These are phyloP conservation scores for Neospermospora avenae DNA, from an alignment of 2,329 filamentous ascomycete genomes.

Conservation along the genomic window DNA sequence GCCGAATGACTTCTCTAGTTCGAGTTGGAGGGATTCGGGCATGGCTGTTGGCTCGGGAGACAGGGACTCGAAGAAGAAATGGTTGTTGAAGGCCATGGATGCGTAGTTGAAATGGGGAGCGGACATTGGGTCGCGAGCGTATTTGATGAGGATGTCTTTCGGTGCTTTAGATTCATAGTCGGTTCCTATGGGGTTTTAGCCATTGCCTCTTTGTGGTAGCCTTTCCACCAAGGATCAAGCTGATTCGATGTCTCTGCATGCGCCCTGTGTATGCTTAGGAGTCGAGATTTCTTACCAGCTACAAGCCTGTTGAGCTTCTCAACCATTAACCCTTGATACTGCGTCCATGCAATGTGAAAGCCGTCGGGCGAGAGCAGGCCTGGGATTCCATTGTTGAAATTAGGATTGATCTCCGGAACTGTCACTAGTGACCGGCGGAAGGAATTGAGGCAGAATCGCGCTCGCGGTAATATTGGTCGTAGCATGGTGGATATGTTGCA, in stretches of 20 bases:
- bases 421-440: conserved; percentile 44
- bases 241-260: neutral
- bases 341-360: conserved; percentile 74
- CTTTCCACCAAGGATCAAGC: neutral
- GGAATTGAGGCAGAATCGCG: conserved; percentile 23
- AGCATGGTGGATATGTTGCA: conserved; percentile 29
- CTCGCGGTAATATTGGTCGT: conserved; percentile 32
- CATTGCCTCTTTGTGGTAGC: neutral
- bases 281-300: conserved; percentile 56
- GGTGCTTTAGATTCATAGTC: conserved; percentile 32
- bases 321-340: conserved; percentile 74
- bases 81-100: conserved; percentile 91
- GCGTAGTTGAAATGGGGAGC: conserved; percentile 92
- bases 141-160: conserved; percentile 68
- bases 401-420: conserved; percentile 46
- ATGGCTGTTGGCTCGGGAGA: conserved; percentile 47
- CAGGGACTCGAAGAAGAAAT: conserved; percentile 71
- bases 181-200: conserved; percentile 23
- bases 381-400: conserved; percentile 54
- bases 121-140: conserved; percentile 72
- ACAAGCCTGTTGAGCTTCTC: conserved; percentile 73
- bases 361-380: conserved; percentile 66
- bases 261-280: neutral
- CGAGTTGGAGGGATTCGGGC: conserved; percentile 50
- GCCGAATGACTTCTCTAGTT: conserved; percentile 71